Percentiles rank a stretch among this genome's conserved stretches.
Evolutionary conservation across 2,329 filamentous ascomycete species (phyloP).

Genomic region (Proliferodiscus dingleyae): DNA sequence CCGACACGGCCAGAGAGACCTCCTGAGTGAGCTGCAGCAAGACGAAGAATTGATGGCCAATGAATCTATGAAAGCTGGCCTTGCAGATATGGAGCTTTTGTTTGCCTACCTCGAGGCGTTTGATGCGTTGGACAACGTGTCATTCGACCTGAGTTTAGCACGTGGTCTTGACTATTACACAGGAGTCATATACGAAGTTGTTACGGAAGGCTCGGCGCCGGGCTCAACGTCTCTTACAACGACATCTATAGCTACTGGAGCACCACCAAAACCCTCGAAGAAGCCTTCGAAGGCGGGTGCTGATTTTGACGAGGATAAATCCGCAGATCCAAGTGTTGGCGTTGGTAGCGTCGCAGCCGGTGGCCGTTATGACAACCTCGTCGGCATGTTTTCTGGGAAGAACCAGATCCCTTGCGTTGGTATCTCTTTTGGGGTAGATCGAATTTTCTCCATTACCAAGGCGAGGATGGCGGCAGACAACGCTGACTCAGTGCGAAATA

Average conservation of each 20-base stretch:
- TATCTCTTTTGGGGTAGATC: slow-evolving; percentile 90
- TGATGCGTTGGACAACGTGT: slow-evolving; percentile 66
- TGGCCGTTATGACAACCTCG: slow-evolving; percentile 86
- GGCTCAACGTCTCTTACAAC: slow-evolving; percentile 33
- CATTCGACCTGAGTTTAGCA: slow-evolving; percentile 85
- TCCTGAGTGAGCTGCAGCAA: slow-evolving; percentile 64
- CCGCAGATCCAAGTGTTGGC: slow-evolving; percentile 73
- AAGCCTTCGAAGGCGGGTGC: slow-evolving; percentile 44
- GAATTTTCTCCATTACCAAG: slow-evolving; percentile 90
- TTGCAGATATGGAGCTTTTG: slow-evolving; percentile 75
- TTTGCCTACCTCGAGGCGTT: slow-evolving; percentile 80
- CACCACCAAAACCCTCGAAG: slow-evolving; percentile 33
- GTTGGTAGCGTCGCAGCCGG: slow-evolving; percentile 87
- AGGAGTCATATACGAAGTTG: slow-evolving; percentile 69
- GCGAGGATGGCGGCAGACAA: slow-evolving; percentile 62
- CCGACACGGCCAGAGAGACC: slow-evolving; percentile 67
- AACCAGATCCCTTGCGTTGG: slow-evolving; percentile 83
- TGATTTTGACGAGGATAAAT: slow-evolving; percentile 58
- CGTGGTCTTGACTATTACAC: slow-evolving; percentile 89
- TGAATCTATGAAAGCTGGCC: slow-evolving; percentile 68
- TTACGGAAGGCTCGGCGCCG: slow-evolving; percentile 73
- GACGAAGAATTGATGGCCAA: slow-evolving; percentile 68
- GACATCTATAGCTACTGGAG: slow-evolving; percentile 35
- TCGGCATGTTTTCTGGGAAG: slow-evolving; percentile 89
- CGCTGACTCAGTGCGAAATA: slow-evolving; percentile 52